Conservation (phyloP, 805 yeast species). For the Hanseniaspora lindneri region DNA sequence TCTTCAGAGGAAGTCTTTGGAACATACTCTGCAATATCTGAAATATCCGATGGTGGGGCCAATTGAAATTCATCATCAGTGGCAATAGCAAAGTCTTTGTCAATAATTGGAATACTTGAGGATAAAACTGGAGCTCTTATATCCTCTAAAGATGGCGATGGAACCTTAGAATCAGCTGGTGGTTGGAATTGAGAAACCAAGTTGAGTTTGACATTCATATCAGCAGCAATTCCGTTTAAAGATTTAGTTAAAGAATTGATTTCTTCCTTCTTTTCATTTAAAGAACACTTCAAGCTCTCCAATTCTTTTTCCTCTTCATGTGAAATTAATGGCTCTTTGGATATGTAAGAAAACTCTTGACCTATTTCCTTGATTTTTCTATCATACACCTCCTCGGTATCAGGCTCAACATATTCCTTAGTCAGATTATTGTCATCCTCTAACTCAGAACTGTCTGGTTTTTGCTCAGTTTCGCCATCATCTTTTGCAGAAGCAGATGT, state of each 20-base stretch:
- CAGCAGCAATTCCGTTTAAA: not conserved
- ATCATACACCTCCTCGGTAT: constrained; percentile 10
- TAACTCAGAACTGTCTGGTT: not conserved
- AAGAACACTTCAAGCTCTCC: not conserved
- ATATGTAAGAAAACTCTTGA: constrained; percentile 6
- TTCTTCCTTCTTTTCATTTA: constrained; percentile 4
- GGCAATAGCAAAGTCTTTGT: not conserved
- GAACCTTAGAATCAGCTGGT: constrained; percentile 1
- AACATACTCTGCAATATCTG: not conserved
- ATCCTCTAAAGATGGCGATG: not conserved
- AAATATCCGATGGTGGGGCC: constrained; percentile 4
- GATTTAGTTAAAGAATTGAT: not conserved
- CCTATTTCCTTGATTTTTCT: constrained; percentile 7
- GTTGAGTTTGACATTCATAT: constrained; percentile 1
- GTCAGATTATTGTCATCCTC: not conserved
- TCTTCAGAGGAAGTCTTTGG: constrained; percentile 7
- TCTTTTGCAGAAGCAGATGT: not conserved
- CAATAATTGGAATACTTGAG: not conserved
- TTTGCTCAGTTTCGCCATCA: not conserved
- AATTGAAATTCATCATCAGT: constrained; percentile 8
- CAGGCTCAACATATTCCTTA: constrained; percentile 12
- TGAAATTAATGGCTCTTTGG: constrained; percentile 10
- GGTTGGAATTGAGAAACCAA: constrained; percentile 8
- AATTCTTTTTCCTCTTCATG: constrained; percentile 13
- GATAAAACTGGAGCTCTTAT: constrained; percentile 4